Percentiles rank a stretch among this genome's conserved stretches.
These are phyloP conservation scores for Pythium aquatile DNA, from an alignment of 352 stramenopile species.

Conservation along the genomic window DNA sequence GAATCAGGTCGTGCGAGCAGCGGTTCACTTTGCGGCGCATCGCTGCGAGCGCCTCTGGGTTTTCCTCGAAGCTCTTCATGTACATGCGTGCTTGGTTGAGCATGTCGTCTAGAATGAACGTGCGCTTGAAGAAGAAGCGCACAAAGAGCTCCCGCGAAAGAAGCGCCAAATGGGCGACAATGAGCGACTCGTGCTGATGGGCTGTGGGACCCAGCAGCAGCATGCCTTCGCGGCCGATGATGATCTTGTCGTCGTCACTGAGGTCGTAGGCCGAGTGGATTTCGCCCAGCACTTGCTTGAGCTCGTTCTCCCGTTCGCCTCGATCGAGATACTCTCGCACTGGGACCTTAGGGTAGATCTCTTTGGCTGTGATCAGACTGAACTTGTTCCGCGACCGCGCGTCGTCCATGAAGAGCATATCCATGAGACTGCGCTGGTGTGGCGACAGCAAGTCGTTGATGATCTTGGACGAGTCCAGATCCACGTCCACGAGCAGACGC, in stretches of 20 bases:
- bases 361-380: slow-evolving; percentile 96
- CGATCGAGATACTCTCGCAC: slow-evolving; percentile 96
- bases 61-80: slow-evolving; percentile 90
- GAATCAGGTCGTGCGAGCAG: slow-evolving; percentile 93
- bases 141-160: slow-evolving; percentile 93
- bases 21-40: slow-evolving; percentile 91
- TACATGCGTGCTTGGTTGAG: slow-evolving; percentile 92
- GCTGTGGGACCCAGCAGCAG: slow-evolving; percentile 87
- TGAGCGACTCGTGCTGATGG: slow-evolving; percentile 85
- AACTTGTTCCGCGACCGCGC: slow-evolving; percentile 95
- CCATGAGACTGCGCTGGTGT: slow-evolving; percentile 92
- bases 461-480: slow-evolving; percentile 95
- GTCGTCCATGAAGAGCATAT: slow-evolving; percentile 96
- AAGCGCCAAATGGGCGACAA: slow-evolving; percentile 91
- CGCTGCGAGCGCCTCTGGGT: slow-evolving; percentile 87
- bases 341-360: slow-evolving; percentile 94
- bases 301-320: slow-evolving; percentile 96
- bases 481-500: slow-evolving; percentile 93
- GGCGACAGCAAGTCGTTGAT: slow-evolving; percentile 94
- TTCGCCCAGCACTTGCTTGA: slow-evolving; percentile 95
- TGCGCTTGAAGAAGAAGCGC: slow-evolving; percentile 92
- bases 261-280: slow-evolving; percentile 96
- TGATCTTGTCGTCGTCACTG: slow-evolving; percentile 93
- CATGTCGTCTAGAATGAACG: slow-evolving; percentile 96
- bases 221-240: slow-evolving; percentile 93